These are phyloP conservation scores for Tarenaya hassleriana DNA, from an alignment of 345 rosid genomes.

Conservation along the genomic window DNA sequence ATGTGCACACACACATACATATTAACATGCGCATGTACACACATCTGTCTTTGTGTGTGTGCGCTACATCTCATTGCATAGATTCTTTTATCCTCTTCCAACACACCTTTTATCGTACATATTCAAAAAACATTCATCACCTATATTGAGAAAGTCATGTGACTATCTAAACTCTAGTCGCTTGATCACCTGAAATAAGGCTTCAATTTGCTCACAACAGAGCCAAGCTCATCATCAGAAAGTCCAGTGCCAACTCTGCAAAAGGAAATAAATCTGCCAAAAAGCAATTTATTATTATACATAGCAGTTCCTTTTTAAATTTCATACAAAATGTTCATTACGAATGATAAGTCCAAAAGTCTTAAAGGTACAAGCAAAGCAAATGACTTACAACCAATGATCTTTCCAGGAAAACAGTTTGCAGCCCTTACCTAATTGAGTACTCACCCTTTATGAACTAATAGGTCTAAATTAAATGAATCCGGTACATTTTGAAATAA, in stretches of 20 bases:
- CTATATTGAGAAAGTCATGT: conserved; percentile 9
- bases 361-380: neutral
- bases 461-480: too few species aligned
- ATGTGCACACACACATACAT: too few species aligned
- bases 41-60: conserved; percentile 5
- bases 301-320: neutral
- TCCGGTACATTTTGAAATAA: too few species aligned
- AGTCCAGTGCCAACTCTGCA: conserved; percentile 98
- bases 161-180: neutral
- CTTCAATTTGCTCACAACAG: conserved; percentile 76
- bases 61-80: neutral
- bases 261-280: conserved; percentile 79
- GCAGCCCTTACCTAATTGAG: too few species aligned
- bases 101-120: conserved; percentile 1
- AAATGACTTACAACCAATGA: too few species aligned
- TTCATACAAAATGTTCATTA: conserved; percentile 4
- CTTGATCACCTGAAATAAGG: conserved; percentile 73
- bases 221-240: conserved; percentile 74
- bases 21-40: too few species aligned
- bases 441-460: too few species aligned
- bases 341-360: neutral
- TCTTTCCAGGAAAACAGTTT: too few species aligned
- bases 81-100: neutral
- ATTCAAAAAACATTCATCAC: neutral
- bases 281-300: conserved; percentile 17